Conservation (phyloP, 176 grass and related monocot genomes). For the Themeda triandra region DNA sequence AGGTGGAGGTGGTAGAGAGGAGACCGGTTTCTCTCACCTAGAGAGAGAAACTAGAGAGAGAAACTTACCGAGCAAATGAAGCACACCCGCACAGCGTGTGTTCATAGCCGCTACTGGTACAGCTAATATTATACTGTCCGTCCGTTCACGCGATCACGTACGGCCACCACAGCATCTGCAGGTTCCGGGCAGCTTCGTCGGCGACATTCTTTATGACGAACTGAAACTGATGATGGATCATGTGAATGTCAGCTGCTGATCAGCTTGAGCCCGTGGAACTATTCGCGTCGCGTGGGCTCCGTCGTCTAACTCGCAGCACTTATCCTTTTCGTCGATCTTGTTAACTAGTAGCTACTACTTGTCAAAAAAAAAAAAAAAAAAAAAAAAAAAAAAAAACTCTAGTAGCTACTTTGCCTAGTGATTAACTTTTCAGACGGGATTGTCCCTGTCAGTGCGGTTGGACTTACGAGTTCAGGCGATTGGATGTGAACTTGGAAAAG, state of each 20-base stretch:
- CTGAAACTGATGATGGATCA: not conserved
- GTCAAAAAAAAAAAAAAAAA: no score
- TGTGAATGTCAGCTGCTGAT: conserved; percentile 2
- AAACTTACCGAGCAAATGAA: no score
- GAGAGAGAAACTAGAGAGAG: no score
- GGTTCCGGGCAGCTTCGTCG: conserved; percentile 16
- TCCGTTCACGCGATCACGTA: no score
- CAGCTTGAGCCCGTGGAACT: not conserved
- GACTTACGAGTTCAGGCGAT: not conserved
- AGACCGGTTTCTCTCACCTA: no score
- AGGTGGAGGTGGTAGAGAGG: no score
- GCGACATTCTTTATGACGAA: not conserved
- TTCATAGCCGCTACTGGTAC: not conserved
- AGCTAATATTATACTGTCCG: not conserved
- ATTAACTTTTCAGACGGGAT: not conserved
- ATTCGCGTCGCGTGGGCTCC: not conserved
- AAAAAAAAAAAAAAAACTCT: no score
- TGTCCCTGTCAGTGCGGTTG: not conserved
- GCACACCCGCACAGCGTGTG: no score
- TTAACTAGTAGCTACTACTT: no score
- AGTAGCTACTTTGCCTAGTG: no score
- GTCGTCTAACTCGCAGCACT: no score
- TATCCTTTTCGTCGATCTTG: not conserved
- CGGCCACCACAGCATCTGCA: not conserved
- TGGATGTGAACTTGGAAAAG: not conserved